Conservation (phyloP, 192 early-diverging fungal genomes). For the Podochytrium sp. region DNA sequence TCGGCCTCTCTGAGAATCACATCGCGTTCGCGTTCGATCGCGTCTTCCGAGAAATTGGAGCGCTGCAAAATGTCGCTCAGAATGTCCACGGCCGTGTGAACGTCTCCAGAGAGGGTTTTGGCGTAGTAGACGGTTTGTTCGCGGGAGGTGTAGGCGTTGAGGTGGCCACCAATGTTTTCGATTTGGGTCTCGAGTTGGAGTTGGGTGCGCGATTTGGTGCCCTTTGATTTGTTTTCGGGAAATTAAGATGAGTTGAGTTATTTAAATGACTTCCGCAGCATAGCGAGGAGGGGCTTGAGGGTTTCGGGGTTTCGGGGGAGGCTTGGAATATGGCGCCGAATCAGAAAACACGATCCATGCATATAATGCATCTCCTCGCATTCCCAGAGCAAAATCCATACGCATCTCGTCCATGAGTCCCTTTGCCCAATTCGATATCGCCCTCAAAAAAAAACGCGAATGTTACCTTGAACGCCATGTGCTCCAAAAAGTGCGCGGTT, state of each 20-base stretch:
- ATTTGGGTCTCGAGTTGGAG: slow-evolving; percentile 91
- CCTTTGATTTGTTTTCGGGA: too few relatives aligned
- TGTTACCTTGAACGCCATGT: slow-evolving; percentile 97
- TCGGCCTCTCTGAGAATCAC: slow-evolving; percentile 96
- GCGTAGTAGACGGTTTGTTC: slow-evolving; percentile 99
- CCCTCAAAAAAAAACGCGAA: too few relatives aligned
- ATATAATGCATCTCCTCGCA: too few relatives aligned
- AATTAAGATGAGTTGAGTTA: too few relatives aligned
- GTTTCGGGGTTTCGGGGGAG: too few relatives aligned
- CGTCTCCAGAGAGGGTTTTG: slow-evolving; percentile 87
- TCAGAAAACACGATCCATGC: too few relatives aligned
- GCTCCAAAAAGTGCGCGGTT: slow-evolving; percentile 96
- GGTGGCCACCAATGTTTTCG: slow-evolving; percentile 97
- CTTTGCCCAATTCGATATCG: too few relatives aligned
- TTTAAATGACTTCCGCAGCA: too few relatives aligned
- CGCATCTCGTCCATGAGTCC: too few relatives aligned
- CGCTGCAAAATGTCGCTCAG: slow-evolving; percentile 94
- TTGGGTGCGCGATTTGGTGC: slow-evolving; percentile 85
- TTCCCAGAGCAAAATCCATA: too few relatives aligned
- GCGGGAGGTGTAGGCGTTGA: slow-evolving; percentile 98
- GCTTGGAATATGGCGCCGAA: too few relatives aligned
- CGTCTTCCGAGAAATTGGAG: slow-evolving; percentile 78
- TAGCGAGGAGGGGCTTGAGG: too few relatives aligned
- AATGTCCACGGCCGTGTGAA: slow-evolving; percentile 87
- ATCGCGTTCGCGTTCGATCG: slow-evolving; percentile 96